These are phyloP conservation scores for Alternaria metachromatica DNA, from an alignment of 2,329 filamentous ascomycete species.

Conservation along the genomic window DNA sequence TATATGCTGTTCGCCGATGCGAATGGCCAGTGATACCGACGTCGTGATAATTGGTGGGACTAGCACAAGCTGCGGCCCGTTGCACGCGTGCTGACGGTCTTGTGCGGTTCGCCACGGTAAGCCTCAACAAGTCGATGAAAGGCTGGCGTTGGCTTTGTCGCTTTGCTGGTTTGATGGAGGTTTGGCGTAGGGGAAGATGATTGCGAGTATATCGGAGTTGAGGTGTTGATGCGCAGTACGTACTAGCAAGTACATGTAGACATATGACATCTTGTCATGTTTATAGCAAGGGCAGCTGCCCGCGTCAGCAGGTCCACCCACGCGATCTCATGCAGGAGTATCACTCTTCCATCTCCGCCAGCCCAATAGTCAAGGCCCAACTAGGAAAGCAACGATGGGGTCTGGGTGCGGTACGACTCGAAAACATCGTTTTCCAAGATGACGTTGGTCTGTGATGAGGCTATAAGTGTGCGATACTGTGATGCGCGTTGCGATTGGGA, in stretches of 20 bases:
- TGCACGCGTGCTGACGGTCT: slow-evolving; percentile 14
- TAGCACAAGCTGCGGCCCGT: slow-evolving; percentile 18
- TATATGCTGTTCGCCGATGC: neutral
- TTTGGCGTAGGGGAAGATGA: neutral
- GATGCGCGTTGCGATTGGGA: slow-evolving; percentile 36
- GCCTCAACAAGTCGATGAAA: slow-evolving; percentile 23
- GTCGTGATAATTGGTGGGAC: slow-evolving; percentile 7
- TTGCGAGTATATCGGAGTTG: neutral
- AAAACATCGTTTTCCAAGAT: slow-evolving; percentile 12
- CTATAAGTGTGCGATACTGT: slow-evolving; percentile 23
- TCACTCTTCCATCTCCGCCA: slow-evolving; percentile 14
- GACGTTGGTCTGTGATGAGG: slow-evolving; percentile 13
- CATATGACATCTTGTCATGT: slow-evolving; percentile 6
- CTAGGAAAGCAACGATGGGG: slow-evolving; percentile 11
- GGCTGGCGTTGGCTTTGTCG: slow-evolving; percentile 12
- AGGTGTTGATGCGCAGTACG: neutral
- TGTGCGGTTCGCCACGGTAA: slow-evolving; percentile 28
- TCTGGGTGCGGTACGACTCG: slow-evolving; percentile 21
- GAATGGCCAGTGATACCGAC: slow-evolving; percentile 5
- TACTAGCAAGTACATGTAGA: neutral
- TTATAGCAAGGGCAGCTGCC: slow-evolving; percentile 24
- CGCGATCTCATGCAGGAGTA: slow-evolving; percentile 27
- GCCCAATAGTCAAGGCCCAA: slow-evolving; percentile 26
- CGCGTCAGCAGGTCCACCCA: slow-evolving; percentile 31
- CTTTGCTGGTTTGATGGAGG: neutral